Evolutionary conservation across 2,329 filamentous ascomycete species (phyloP).

Genomic region (Talaromyces sp.): DNA sequence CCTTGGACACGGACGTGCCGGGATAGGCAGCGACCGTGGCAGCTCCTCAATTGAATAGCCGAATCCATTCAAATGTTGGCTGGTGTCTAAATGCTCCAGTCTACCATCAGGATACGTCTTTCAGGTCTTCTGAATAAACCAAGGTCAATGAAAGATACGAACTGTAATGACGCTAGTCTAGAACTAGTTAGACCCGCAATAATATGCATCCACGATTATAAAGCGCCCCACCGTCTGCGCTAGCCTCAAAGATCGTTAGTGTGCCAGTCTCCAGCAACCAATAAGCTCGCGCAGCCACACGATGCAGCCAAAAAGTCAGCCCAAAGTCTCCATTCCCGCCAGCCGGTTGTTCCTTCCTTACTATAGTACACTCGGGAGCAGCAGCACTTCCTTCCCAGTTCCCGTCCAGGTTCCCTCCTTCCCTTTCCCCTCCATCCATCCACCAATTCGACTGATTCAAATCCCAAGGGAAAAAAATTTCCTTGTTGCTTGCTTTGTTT

Average conservation of each 20-base stretch:
- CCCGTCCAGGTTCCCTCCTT: constrained; percentile 1
- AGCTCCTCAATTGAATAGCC: background rate
- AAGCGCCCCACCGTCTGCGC: background rate
- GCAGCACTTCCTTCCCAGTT: constrained; percentile 3
- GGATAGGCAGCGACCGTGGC: background rate
- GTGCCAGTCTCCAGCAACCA: background rate
- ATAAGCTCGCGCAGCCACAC: background rate
- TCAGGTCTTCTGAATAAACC: background rate
- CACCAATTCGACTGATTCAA: constrained; percentile 7
- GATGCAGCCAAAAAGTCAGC: constrained; percentile 13
- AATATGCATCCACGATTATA: constrained; percentile 1
- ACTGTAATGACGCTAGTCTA: background rate
- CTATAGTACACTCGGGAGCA: background rate
- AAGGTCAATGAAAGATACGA: background rate
- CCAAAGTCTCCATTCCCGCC: constrained; percentile 12
- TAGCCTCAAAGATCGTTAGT: background rate
- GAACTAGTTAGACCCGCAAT: background rate
- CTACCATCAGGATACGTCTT: background rate
- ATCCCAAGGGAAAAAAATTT: constrained; percentile 8
- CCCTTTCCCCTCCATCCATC: constrained; percentile 14
- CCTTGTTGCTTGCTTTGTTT: constrained; percentile 14
- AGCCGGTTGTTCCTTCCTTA: constrained; percentile 13
- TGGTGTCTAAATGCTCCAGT: background rate
- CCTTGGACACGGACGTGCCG: background rate
- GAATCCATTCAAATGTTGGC: too few relatives aligned